These are phyloP conservation scores for Harringtonia aguacate DNA, from an alignment of 2,329 filamentous ascomycete species.

Conservation along the genomic window DNA sequence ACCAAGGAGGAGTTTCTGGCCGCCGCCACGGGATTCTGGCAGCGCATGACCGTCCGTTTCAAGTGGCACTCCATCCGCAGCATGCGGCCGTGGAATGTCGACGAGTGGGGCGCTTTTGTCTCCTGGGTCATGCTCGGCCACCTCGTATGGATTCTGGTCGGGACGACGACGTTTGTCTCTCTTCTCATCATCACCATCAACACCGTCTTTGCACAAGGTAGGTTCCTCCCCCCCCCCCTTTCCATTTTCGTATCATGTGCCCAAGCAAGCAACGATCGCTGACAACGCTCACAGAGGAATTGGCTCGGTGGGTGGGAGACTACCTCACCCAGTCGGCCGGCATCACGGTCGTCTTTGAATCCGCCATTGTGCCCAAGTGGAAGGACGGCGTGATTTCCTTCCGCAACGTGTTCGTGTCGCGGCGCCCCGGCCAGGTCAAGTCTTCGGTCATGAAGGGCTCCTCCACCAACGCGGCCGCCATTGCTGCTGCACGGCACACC, in stretches of 20 bases:
- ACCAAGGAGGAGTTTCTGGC: conserved; percentile 88
- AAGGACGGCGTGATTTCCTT: conserved; percentile 91
- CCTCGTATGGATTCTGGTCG: conserved; percentile 88
- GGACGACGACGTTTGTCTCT: conserved; percentile 95
- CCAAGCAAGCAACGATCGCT: neutral
- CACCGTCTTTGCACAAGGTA: conserved; percentile 89
- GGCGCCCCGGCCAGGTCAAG: conserved; percentile 70
- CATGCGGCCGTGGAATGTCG: conserved; percentile 84
- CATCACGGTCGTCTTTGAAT: conserved; percentile 91
- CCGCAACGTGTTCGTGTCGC: conserved; percentile 90
- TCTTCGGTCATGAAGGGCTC: conserved; percentile 90
- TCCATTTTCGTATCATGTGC: neutral
- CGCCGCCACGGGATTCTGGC: conserved; percentile 87
- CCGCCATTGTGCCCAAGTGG: conserved; percentile 95
- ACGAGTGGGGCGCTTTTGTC: conserved; percentile 91
- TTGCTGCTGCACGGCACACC: conserved; percentile 52
- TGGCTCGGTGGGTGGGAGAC: conserved; percentile 88
- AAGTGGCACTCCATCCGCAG: conserved; percentile 98
- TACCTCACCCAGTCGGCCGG: conserved; percentile 92
- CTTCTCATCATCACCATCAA: conserved; percentile 85
- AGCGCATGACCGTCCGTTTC: conserved; percentile 79
- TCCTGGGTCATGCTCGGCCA: conserved; percentile 95
- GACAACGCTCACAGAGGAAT: conserved; percentile 54
- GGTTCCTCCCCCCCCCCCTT: conserved; percentile 11
- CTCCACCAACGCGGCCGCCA: conserved; percentile 70